These are phyloP conservation scores for Rhododendron williamsianum DNA, from an alignment of 148 eudicot genomes.

Conservation along the genomic window DNA sequence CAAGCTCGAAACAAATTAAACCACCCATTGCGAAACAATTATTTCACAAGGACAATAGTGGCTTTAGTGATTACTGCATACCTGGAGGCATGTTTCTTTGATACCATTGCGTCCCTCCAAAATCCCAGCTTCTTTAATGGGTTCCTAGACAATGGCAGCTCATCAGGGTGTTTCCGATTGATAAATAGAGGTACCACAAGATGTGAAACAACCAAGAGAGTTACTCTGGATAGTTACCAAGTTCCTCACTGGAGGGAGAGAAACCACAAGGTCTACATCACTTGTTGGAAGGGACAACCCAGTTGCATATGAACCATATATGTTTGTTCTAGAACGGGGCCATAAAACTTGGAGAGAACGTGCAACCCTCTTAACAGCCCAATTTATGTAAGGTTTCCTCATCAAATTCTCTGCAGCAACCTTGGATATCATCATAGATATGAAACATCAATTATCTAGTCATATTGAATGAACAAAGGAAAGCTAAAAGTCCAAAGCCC, in stretches of 20 bases:
- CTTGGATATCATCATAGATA: slow-evolving; percentile 29
- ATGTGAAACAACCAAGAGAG: not conserved
- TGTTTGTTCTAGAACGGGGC: slow-evolving; percentile 93
- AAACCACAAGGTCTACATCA: slow-evolving; percentile 97
- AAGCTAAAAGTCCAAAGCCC: slow-evolving; percentile 2
- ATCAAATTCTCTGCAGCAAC: slow-evolving; percentile 80
- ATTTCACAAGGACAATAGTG: not conserved
- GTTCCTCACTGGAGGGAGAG: slow-evolving; percentile 98
- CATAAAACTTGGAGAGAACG: slow-evolving; percentile 96
- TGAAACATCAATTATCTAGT: slow-evolving; percentile 13
- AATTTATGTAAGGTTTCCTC: slow-evolving; percentile 83
- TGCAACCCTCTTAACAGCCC: slow-evolving; percentile 97
- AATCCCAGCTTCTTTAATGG: slow-evolving; percentile 98
- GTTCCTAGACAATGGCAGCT: slow-evolving; percentile 52
- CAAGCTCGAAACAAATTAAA: not conserved
- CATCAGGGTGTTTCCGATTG: not conserved
- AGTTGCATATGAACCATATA: slow-evolving; percentile 92
- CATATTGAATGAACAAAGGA: not conserved
- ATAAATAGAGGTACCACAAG: not conserved
- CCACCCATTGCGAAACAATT: not conserved
- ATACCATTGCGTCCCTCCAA: slow-evolving; percentile 98
- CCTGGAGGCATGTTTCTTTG: slow-evolving; percentile 98
- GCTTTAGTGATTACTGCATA: slow-evolving; percentile 16
- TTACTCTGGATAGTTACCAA: slow-evolving; percentile 40
- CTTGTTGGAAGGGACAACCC: slow-evolving; percentile 96